Evolutionary conservation across 2,329 filamentous ascomycete genomes (phyloP), one percentile per base, ranked within the genome.

Genomic region (Monosporascus sp.): DNA sequence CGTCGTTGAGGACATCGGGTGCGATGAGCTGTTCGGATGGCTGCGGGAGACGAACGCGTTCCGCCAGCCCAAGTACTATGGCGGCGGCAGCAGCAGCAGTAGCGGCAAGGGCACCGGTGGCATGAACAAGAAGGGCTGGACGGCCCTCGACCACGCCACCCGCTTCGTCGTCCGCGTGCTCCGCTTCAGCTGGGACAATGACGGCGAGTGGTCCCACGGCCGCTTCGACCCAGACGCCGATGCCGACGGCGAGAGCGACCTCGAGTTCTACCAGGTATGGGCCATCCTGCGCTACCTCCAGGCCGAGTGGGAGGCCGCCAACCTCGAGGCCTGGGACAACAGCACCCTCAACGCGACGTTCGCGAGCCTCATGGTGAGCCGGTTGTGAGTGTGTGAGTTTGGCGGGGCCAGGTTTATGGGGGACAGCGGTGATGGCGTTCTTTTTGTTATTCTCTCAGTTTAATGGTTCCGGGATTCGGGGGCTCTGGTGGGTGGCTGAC

Each of bases 191-290:
- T 68, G 65, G 65, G 48, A 56, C 19, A 56, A 61, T 41, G 56
- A 52, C 19, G 64, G 64, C 17, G 59, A 61, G 47, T 65, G 65
- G 65, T 56, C 50, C 8, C 56, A 59, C 50, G 62, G 61, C 36
- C 52, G 38, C 20, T 66, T 64, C 36, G 59, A 62, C 34, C 61
- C 60, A 7, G 53, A 55, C 17, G 49, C 58, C 31, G 61, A 64
- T 45, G 54, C 51, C n/a, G 56, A 64, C 17, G 41, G 51, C 3
- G 63, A 64, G 43, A 53, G 55, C 45, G 66, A 66, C 3, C 26
- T 55, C 9, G 64, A 68, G 48, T 62, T 67, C 36, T 61, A 58
- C 51, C 62, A 66, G 40, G 64, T 65, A 20, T 68, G 66, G 64
- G 56, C 61, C 0, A 56, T 66, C 36, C 48, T 67, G 19, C 52